These are phyloP conservation scores for Mortierella sp. DNA, from an alignment of 371 early-diverging fungal genomes.

Conservation along the genomic window DNA sequence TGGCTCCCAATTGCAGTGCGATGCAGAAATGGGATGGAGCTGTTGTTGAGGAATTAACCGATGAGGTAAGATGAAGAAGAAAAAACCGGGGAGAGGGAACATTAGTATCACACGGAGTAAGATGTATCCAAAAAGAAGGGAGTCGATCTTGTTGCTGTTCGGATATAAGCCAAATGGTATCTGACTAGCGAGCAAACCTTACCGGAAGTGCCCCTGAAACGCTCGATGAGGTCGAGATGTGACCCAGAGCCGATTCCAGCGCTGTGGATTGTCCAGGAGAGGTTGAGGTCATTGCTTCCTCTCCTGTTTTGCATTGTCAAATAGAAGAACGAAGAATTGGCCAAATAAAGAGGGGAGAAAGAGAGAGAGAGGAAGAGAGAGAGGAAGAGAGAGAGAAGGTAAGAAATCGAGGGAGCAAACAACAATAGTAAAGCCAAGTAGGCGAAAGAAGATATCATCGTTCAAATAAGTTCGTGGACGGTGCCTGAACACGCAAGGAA, in stretches of 20 bases:
- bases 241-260: constrained; percentile 69
- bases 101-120: not conserved
- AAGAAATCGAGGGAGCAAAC: not conserved
- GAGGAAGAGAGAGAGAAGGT: not conserved
- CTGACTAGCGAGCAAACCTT: not conserved
- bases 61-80: not conserved
- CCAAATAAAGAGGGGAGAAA: not conserved
- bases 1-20: constrained; percentile 32
- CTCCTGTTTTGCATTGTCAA: constrained; percentile 21
- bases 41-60: not conserved
- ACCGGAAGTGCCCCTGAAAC: constrained; percentile 10
- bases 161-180: not conserved
- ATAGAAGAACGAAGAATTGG: not conserved
- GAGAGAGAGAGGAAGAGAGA: not conserved
- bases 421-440: too few species aligned
- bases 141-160: not conserved
- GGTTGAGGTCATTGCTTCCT: constrained; percentile 57
- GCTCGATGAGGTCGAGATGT: constrained; percentile 61
- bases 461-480: not conserved
- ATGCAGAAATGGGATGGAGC: constrained; percentile 15
- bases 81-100: not conserved
- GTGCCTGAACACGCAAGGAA: not conserved
- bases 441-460: not conserved
- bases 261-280: constrained; percentile 67
- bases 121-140: not conserved